Base-by-base conservation (phyloP, 495 filamentous ascomycete genomes). In the Choiromyces venosus region DNA sequence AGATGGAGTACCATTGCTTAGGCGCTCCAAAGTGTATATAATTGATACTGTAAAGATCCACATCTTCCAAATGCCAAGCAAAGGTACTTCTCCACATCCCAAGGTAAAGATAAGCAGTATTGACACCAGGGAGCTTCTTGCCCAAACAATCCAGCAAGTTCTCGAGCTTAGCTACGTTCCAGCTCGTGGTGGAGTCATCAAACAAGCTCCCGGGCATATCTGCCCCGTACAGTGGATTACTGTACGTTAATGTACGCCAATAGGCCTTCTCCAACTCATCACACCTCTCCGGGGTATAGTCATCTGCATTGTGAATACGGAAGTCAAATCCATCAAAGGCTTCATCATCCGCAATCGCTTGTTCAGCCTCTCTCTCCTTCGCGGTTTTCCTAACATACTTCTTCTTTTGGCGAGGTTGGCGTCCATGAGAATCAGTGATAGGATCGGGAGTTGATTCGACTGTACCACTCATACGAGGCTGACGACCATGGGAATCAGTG, bases 51-150 rank as follows among this genome's bases (percentile, higher is more conserved):
- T 98, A 98, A 2, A 99, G 88, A 84, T 99, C 95, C 70, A 99
- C 93, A 84, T 99, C 95, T 80, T 99, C 95, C 52, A 99, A 84
- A 87, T 99, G 95, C 95, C 95, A 99, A 14, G 95, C 94, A 81
- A 99, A 99, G 2, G 95, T 97, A 29, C 95, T 95, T 80, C 97
- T 99, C 95, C 95, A 99, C 96, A 98, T 98, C 29, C 95, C 95
- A 64, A 98, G 85, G 75, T 99, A 99, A 16, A 99, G 86, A 82
- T 99, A 99, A n/a, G 95, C 94, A 5, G 96, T 98, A 80, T 99
- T 99, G 74, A 99, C 95, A 73, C 95, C 95, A 18, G 95, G 95
- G 0, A 99, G 91, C 75, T 97, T 97, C 46, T 93, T 93, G 29
- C 95, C 96, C 2, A 99, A 85, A 6, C 98, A 92, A 83, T 99